Percentiles rank a stretch among this genome's conserved stretches.
Conservation (phyloP, 495 filamentous ascomycete species). For the Geopyxis carbonaria region DNA sequence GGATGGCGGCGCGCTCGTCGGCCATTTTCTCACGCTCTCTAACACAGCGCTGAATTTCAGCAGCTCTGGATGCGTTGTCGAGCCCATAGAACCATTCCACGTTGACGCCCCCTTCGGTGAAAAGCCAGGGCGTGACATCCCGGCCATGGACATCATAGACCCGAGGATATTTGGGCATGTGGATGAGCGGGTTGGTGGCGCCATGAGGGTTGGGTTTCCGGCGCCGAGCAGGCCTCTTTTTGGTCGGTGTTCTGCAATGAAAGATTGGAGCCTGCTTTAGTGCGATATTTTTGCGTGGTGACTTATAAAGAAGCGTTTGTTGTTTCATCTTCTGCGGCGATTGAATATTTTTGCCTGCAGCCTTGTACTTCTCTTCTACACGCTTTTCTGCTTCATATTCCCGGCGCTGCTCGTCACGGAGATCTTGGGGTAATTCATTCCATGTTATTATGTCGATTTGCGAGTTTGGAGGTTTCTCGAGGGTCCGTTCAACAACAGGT, state of each 20-base stretch:
- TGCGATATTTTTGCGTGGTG: slow-evolving; percentile 4
- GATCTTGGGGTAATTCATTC: slow-evolving; percentile 9
- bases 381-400: slow-evolving; percentile 12
- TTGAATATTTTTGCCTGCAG: slow-evolving; percentile 1
- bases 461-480: slow-evolving; percentile 9
- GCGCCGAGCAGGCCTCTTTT: slow-evolving; percentile 7
- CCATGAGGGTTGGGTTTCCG: slow-evolving; percentile 1
- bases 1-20: no score
- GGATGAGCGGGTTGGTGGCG: neutral
- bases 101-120: slow-evolving; percentile 10
- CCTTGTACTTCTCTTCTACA: no score
- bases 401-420: slow-evolving; percentile 7
- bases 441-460: slow-evolving; percentile 14
- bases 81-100: no score
- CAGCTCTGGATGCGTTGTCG: no score
- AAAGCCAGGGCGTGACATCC: slow-evolving; percentile 18
- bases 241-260: slow-evolving; percentile 1
- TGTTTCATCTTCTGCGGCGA: slow-evolving; percentile 4
- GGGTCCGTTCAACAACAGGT: slow-evolving; percentile 1
- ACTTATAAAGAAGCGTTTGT: neutral
- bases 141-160: slow-evolving; percentile 13
- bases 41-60: no score
- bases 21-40: no score
- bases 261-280: neutral
- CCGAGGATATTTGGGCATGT: neutral